Base-by-base conservation (phyloP, 305 asterid species). In the Fraxinus paxiana region DNA sequence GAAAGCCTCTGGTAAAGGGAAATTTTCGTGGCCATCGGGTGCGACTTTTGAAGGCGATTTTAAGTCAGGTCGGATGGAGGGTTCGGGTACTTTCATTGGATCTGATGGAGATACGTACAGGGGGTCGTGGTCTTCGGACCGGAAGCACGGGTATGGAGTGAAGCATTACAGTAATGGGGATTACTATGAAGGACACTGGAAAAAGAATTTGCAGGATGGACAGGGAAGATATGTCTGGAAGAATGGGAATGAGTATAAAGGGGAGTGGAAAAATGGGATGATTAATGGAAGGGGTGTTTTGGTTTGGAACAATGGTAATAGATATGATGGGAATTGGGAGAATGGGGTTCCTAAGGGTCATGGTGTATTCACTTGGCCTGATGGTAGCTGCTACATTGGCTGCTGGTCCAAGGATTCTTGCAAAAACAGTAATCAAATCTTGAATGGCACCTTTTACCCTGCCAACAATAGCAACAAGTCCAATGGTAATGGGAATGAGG, bases 391-490 rank as follows among this genome's bases (percentile, higher is more conserved):
- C 30, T 56, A 18, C 67, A 56, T 54, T 17, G 65, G 28, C 67
- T 56, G 13, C 67, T 56, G 28, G 67, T 56, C 65, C 65, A 89
- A 83, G 63, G 93, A 90, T 76, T 82, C 87, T 13, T 59, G 75
- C 17, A 86, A 83, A 28, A 92, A 85, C 70, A 84, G 75, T 37
- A 80, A 87, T 17, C 97, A 87, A 38, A 80, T 91, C 26, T 73
- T 92, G 84, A 94, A 91, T 71, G 98, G 98, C 4, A 96, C 94
- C 8, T 94, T 90, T 81, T 96, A 94, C 83, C 97, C 97, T 1
- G 87, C 95, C 9, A 89, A 85, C 43, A 79, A 63, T 43, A 80
- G 46, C 24, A 24, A 12, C 12, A 54, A 71, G 20, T n/a, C 22
- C 2, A 33, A 33, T 65, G 79, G 70, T 30, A 54, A 24, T 43